A percentile compares a stretch with the other conserved stretches of the same genome.
Conservation (phyloP, 1,284 basidiomycete species). For the Sanguinoderma infundibulare region DNA sequence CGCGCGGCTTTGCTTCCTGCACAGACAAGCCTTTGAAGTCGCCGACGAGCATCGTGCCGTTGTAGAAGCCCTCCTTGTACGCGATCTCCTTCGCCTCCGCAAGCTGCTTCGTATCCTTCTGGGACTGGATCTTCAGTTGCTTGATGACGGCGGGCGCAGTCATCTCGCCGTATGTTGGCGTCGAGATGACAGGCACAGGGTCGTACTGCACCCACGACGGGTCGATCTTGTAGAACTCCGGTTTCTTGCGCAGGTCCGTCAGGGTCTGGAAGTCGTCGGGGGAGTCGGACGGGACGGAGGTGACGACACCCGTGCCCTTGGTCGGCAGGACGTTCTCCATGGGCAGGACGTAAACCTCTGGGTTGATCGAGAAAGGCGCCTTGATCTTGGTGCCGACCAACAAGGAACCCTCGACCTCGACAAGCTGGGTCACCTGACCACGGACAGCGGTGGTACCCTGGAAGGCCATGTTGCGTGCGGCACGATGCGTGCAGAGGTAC, state of each 20-base stretch:
- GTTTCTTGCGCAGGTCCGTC: constrained; percentile 94
- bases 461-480: constrained; percentile 98
- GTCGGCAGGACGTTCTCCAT: constrained; percentile 98
- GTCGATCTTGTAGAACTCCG: constrained; percentile 96
- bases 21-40: constrained; percentile 89
- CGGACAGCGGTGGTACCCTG: constrained; percentile 81
- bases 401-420: constrained; percentile 78
- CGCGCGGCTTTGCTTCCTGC: constrained; percentile 90
- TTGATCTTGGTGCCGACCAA: constrained; percentile 92
- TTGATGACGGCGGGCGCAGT: constrained; percentile 89
- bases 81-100: constrained; percentile 97
- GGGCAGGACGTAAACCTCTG: constrained; percentile 93
- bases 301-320: constrained; percentile 99
- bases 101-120: constrained; percentile 92
- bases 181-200: constrained; percentile 88
- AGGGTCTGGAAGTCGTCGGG: constrained; percentile 96
- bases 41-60: constrained; percentile 89
- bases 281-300: constrained; percentile 97
- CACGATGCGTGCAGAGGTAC: constrained; percentile 88
- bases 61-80: constrained; percentile 99
- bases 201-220: constrained; percentile 88
- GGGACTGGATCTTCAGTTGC: constrained; percentile 93
- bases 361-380: constrained; percentile 84
- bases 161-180: constrained; percentile 91
- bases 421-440: constrained; percentile 75